These are phyloP conservation scores for Neurospora sp. DNA, from an alignment of 495 filamentous ascomycete species.

Conservation along the genomic window DNA sequence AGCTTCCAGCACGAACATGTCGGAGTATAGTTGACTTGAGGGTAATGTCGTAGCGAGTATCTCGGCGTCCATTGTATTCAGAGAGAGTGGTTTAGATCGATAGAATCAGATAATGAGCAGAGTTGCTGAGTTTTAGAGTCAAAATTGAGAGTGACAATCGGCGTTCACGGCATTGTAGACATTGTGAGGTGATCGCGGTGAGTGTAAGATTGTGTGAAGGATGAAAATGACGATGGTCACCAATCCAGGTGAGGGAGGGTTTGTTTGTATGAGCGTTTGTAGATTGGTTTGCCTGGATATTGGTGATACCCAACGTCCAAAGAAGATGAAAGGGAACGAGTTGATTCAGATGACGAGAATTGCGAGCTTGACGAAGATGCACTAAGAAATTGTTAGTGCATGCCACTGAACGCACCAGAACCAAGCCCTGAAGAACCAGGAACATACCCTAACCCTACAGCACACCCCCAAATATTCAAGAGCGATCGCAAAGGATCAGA, in stretches of 20 bases:
- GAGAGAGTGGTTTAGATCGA: not conserved
- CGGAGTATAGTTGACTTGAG: not conserved
- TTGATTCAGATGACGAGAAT: not conserved
- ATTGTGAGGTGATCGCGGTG: not conserved
- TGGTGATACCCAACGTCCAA: not conserved
- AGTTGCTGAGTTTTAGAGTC: not conserved
- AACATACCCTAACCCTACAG: not conserved
- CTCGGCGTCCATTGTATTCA: not conserved
- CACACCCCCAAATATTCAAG: not conserved
- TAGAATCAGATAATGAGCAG: not conserved
- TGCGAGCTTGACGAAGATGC: not conserved
- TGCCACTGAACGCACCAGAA: not conserved
- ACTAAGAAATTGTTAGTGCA: not conserved
- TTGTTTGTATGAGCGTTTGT: not conserved
- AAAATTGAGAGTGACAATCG: not conserved
- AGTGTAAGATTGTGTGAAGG: not conserved
- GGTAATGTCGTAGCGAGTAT: not conserved
- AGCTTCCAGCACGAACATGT: not conserved
- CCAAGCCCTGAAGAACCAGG: not conserved
- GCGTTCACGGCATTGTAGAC: not conserved
- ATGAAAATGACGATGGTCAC: not conserved
- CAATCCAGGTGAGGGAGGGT: too few relatives aligned
- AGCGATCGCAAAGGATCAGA: not conserved
- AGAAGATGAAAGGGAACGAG: not conserved
- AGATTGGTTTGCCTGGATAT: not conserved